Percentiles rank a stretch among this genome's conserved stretches.
These are phyloP conservation scores for Beta macrorhiza DNA, from an alignment of 179 eudicot species.

Conservation along the genomic window DNA sequence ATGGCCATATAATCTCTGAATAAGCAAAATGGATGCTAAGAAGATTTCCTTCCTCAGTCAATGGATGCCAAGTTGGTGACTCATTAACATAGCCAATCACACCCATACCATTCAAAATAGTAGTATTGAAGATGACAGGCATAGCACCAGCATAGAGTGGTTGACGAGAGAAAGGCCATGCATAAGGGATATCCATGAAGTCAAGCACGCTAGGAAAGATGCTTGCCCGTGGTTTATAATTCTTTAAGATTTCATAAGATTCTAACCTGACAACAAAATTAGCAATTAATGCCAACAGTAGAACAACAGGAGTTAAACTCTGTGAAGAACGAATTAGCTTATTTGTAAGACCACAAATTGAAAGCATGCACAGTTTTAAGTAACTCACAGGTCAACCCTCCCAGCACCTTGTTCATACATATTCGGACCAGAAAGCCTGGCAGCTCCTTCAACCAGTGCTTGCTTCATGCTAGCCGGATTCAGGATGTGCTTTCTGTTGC, in stretches of 20 bases:
- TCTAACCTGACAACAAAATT: constrained; percentile 66
- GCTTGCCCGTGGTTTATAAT: constrained; percentile 81
- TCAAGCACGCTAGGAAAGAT: constrained; percentile 85
- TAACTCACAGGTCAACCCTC: constrained; percentile 92
- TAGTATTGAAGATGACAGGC: constrained; percentile 90
- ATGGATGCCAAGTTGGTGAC: constrained; percentile 87
- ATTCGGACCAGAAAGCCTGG: constrained; percentile 92
- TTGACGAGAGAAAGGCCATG: constrained; percentile 98
- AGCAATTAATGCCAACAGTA: constrained; percentile 24
- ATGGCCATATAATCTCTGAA: constrained; percentile 94
- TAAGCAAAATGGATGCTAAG: constrained; percentile 79
- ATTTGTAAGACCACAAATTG: background rate
- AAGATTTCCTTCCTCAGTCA: constrained; percentile 85
- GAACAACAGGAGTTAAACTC: background rate
- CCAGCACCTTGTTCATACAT: constrained; percentile 99
- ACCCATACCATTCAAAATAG: constrained; percentile 96
- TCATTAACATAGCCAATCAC: constrained; percentile 78
- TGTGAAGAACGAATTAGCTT: constrained; percentile 14
- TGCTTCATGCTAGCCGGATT: constrained; percentile 99
- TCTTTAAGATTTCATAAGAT: constrained; percentile 83
- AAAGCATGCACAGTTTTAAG: background rate
- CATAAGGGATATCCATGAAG: constrained; percentile 85
- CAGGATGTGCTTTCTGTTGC: constrained; percentile 56
- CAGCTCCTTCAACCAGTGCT: constrained; percentile 96
- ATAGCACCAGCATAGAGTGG: constrained; percentile 98